phyloP scores from a whole-genome alignment of 441 rosid species.

The Geranium incanum region DNA sequence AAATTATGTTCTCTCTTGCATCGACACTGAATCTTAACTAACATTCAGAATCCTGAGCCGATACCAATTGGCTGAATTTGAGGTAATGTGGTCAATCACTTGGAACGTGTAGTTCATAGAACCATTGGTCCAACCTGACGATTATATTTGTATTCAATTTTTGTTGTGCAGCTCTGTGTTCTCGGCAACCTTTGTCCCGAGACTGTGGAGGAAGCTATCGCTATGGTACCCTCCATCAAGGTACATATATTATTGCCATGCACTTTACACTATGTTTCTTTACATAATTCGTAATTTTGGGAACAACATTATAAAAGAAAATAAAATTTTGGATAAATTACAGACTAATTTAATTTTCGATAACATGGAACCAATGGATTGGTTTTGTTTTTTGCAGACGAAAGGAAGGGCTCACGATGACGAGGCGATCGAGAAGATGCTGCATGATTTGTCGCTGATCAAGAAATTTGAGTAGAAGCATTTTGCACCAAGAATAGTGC shows the following conservation, averaged over 20 bases:
- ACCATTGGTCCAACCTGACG: neutral
- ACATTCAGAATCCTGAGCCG: conserved; percentile 64
- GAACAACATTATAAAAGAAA: neutral
- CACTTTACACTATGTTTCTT: neutral
- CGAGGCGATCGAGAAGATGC: conserved; percentile 82
- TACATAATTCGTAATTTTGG: neutral
- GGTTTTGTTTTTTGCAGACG: conserved; percentile 40
- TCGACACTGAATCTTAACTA: conserved; percentile 39
- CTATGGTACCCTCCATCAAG: conserved; percentile 86
- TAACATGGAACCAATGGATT: conserved; percentile 5
- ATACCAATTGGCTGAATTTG: conserved; percentile 78
- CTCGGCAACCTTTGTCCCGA: conserved; percentile 95
- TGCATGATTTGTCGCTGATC: conserved; percentile 69
- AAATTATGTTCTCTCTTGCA: neutral
- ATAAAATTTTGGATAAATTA: no score
- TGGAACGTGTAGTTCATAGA: neutral
- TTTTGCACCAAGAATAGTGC: neutral
- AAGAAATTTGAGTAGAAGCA: conserved; percentile 67
- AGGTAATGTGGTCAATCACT: conserved; percentile 38
- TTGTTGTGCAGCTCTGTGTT: conserved; percentile 61
- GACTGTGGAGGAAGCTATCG: conserved; percentile 89
- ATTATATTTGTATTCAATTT: neutral
- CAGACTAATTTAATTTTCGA: neutral
- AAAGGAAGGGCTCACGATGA: conserved; percentile 78
- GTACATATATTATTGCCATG: conserved; percentile 15